A percentile compares a stretch with the other conserved stretches of the same genome.
Evolutionary conservation across 1,139 yeast genomes (phyloP).

Genomic region (Lipomyces yarrowii): DNA sequence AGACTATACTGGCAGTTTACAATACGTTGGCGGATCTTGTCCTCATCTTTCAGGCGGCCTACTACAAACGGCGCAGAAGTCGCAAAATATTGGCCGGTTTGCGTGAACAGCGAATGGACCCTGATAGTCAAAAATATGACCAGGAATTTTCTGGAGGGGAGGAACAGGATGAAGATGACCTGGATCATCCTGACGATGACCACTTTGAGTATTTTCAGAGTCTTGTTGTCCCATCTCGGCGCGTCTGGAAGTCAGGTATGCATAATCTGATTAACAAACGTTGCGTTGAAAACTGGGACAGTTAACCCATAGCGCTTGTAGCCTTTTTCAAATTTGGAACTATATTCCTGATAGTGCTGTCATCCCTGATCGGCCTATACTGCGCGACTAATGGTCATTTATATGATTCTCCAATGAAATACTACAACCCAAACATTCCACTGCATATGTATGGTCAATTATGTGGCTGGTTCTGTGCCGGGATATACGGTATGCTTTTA

Average conservation of each 20-base stretch:
- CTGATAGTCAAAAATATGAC: conserved; percentile 11
- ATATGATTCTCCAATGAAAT: conserved; percentile 24
- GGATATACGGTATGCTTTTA: conserved; percentile 49
- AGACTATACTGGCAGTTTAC: conserved; percentile 28
- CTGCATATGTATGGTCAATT: conserved; percentile 55
- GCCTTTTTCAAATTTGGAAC: conserved; percentile 31
- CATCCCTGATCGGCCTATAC: conserved; percentile 27
- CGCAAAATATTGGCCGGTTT: conserved; percentile 17
- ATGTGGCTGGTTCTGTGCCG: conserved; percentile 72
- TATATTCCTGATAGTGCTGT: conserved; percentile 26
- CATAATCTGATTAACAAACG: not conserved
- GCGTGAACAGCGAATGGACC: conserved; percentile 4
- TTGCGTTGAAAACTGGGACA: not conserved
- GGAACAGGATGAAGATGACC: conserved; percentile 13
- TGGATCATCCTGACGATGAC: not conserved
- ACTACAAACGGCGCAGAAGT: conserved; percentile 41
- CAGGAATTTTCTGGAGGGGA: conserved; percentile 10
- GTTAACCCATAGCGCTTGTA: not conserved
- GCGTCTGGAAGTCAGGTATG: conserved; percentile 29
- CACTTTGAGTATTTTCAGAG: conserved; percentile 25
- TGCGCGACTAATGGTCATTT: conserved; percentile 31
- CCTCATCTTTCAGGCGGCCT: conserved; percentile 63
- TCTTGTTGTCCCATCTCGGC: conserved; percentile 26
- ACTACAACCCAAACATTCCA: conserved; percentile 34
- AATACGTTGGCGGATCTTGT: conserved; percentile 65